phyloP scores from a whole-genome alignment of 164 flowering plant genomes.

The Magnolia kwangsiensis region DNA sequence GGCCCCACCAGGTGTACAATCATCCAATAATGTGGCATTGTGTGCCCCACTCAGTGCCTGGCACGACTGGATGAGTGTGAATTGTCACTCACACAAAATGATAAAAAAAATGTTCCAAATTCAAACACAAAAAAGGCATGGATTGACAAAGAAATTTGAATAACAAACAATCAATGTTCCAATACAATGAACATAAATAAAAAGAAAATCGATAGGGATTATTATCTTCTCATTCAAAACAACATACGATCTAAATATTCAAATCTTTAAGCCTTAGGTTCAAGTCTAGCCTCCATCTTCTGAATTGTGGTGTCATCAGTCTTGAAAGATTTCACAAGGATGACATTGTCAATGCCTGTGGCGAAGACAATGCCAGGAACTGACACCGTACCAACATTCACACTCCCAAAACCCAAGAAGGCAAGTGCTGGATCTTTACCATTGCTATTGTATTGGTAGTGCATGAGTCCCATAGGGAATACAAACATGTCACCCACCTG shows the following conservation, averaged over 20 bases:
- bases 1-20: too few species aligned
- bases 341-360: constrained; percentile 11
- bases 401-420: constrained; percentile 21
- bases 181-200: neutral
- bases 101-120: too few species aligned
- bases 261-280: constrained; percentile 7
- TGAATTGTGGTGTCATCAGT: constrained; percentile 17
- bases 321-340: constrained; percentile 21
- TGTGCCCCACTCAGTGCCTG: too few species aligned
- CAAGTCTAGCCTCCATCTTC: constrained; percentile 20
- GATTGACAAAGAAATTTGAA: neutral
- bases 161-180: neutral
- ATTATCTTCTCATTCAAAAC: neutral
- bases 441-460: constrained; percentile 16
- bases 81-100: too few species aligned
- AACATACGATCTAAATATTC: neutral
- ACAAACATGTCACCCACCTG: constrained; percentile 25
- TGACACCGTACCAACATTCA: constrained; percentile 16
- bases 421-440: constrained; percentile 6
- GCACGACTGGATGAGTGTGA: too few species aligned
- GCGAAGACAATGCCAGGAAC: constrained; percentile 16
- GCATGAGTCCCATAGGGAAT: constrained; percentile 26
- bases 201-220: neutral
- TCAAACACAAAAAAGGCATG: too few species aligned
- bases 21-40: too few species aligned